A percentile compares a stretch with the other conserved stretches of the same genome.
Conservation (phyloP, 2,329 filamentous ascomycete genomes). For the Botryotinia narcissicola region DNA sequence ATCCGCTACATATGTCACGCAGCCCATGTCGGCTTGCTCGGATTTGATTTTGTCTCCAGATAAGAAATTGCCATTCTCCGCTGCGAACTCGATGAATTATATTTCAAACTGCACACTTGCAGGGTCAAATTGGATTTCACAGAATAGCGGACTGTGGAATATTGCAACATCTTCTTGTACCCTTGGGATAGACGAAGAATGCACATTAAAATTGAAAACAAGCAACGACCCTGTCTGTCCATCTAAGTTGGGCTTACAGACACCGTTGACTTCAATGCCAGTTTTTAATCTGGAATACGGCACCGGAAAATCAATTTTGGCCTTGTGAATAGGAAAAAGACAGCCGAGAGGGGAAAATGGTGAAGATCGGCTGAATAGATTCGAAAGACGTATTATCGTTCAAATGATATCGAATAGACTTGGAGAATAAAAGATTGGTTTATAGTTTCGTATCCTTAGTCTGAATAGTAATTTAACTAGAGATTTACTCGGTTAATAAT, state of each 20-base stretch:
- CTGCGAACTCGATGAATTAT: not conserved
- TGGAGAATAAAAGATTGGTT: not conserved
- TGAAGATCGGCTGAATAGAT: not conserved
- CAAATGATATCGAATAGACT: not conserved
- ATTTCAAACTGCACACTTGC: not conserved
- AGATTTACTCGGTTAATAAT: not conserved
- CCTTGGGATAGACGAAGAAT: not conserved
- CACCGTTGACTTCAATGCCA: not conserved
- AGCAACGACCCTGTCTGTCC: not conserved
- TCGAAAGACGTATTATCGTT: not conserved
- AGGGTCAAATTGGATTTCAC: not conserved
- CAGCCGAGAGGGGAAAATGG: not conserved
- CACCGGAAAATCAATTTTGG: not conserved
- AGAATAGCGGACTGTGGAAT: not conserved
- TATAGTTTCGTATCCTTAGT: not conserved
- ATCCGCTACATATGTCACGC: not conserved
- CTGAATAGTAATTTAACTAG: not conserved
- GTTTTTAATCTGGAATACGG: not conserved
- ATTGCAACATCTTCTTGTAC: not conserved
- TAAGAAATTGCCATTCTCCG: not conserved
- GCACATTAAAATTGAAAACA: not conserved
- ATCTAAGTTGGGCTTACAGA: not conserved
- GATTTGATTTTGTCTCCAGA: slow-evolving; percentile 10
- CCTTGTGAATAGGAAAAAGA: not conserved
- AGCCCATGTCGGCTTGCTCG: slow-evolving; percentile 8